A percentile compares a stretch with the other conserved stretches of the same genome.
Conservation (phyloP, 1,284 basidiomycete genomes). For the Ceratobasidium sp. region DNA sequence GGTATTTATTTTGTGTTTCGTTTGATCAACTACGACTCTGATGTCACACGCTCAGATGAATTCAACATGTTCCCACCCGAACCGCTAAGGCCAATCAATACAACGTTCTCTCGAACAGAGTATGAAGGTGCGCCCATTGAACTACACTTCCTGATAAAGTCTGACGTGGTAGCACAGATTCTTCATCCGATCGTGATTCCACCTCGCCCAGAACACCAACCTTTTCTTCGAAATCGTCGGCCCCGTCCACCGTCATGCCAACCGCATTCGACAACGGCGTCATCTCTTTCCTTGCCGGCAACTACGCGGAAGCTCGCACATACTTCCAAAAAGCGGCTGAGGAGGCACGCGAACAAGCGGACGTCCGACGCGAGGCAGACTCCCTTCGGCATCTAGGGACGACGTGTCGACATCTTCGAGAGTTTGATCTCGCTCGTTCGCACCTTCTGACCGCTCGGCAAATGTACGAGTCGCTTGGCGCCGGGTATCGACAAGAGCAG, state of each 20-base stretch:
- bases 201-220: background rate
- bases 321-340: background rate
- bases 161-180: background rate
- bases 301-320: background rate
- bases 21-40: background rate
- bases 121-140: background rate
- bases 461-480: conserved; percentile 16
- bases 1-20: background rate
- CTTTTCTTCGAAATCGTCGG: background rate
- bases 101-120: background rate
- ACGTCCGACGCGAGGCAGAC: conserved; percentile 18
- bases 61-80: background rate
- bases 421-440: conserved; percentile 6
- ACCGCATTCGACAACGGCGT: conserved; percentile 13
- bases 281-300: background rate
- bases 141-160: background rate
- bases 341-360: background rate
- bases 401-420: conserved; percentile 9
- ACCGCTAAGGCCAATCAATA: background rate
- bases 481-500: background rate
- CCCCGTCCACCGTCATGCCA: background rate
- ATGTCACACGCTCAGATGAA: background rate
- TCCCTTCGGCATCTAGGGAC: conserved; percentile 12
- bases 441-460: conserved; percentile 2
- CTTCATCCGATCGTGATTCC: background rate